Evolutionary conservation across 352 stramenopile genomes (phyloP).

Genomic region (Globisporangium abappressorium): DNA sequence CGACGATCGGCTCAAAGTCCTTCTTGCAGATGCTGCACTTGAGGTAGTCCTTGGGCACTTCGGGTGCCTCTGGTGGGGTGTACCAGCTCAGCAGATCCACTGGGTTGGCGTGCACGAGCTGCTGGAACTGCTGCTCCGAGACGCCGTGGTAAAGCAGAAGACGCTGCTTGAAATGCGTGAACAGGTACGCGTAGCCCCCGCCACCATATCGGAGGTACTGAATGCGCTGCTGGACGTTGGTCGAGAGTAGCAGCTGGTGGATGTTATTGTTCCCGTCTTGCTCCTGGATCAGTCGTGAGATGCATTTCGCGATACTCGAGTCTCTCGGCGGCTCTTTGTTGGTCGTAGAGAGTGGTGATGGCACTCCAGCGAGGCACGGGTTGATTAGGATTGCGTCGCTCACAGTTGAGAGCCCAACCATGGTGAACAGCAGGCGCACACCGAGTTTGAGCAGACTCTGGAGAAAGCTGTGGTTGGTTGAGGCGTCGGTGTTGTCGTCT

Average conservation of each 20-base stretch:
- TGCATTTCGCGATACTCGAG: conserved; percentile 34
- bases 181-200: conserved; percentile 60
- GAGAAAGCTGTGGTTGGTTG: conserved; percentile 30
- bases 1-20: conserved; percentile 79
- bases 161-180: conserved; percentile 44
- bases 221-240: conserved; percentile 56
- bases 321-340: conserved; percentile 38
- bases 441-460: conserved; percentile 32
- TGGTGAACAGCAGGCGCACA: conserved; percentile 57
- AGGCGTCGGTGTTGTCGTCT: background rate
- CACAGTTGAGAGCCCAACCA: conserved; percentile 60
- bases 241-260: conserved; percentile 57
- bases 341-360: background rate
- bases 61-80: conserved; percentile 39
- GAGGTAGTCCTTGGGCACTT: conserved; percentile 70
- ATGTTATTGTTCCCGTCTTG: conserved; percentile 12
- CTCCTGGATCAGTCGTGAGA: conserved; percentile 30
- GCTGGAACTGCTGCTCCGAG: conserved; percentile 35
- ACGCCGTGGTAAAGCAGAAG: conserved; percentile 29
- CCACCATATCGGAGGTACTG: conserved; percentile 72
- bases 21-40: conserved; percentile 71
- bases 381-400: conserved; percentile 52
- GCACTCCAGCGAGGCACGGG: conserved; percentile 14
- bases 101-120: conserved; percentile 42
- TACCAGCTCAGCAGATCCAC: conserved; percentile 64